Conservation (phyloP, 331 rosid genomes). For the Spiraea crenata region DNA sequence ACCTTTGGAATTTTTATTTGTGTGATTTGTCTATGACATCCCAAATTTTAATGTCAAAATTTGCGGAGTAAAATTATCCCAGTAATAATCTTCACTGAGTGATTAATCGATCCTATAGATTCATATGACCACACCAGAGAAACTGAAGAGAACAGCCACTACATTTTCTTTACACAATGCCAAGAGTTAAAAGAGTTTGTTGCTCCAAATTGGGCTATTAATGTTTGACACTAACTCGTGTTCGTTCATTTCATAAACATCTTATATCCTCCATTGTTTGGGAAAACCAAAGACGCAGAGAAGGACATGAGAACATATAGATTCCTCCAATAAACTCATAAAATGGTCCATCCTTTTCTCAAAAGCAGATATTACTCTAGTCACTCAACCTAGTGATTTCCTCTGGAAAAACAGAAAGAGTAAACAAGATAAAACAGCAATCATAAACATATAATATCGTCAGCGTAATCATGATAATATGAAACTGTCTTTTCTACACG, state of each 20-base stretch:
- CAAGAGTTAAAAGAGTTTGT: no score
- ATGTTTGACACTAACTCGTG: no score
- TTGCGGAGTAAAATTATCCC: neutral
- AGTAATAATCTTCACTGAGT: no score
- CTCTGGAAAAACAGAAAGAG: neutral
- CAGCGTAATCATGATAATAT: neutral
- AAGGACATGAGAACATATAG: neutral
- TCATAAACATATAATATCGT: neutral
- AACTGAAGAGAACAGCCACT: no score
- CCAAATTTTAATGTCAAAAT: neutral
- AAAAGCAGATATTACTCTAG: neutral
- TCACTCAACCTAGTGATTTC: neutral
- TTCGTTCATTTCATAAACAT: no score
- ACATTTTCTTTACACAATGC: no score
- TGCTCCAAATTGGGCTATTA: no score
- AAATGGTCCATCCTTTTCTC: neutral
- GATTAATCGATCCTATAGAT: no score
- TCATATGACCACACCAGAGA: no score
- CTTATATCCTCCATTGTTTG: no score
- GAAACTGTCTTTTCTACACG: neutral
- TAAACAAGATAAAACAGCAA: neutral
- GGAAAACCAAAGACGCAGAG: neutral
- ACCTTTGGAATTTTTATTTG: neutral
- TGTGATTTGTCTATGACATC: conserved; percentile 4
- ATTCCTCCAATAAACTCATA: no score